Base-by-base conservation (phyloP, 2,329 filamentous ascomycete genomes). In the Sphaerulina vaccinii region DNA sequence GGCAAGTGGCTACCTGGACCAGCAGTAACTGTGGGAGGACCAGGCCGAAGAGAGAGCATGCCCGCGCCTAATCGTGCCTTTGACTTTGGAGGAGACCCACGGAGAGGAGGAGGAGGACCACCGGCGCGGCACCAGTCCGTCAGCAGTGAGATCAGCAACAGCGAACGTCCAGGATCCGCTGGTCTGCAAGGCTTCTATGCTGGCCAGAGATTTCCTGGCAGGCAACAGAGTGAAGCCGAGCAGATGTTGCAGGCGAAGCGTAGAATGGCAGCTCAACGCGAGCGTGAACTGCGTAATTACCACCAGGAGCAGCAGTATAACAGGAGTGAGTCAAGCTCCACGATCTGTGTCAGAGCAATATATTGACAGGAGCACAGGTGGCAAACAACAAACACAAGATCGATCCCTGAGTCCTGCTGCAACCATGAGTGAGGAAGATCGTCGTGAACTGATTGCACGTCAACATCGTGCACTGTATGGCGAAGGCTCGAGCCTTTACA, bases 221-320 rank as follows among this genome's bases (percentile, higher is more conserved):
- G 79, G 78, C 90, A 79, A 76, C 90, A 81, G 75, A 91, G 81
- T 79, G 93, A 97, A 78, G 89, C 90, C 73, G 93, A 97, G 78
- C 91, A 96, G 78, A 90, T 96, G 84, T 89, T 96, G 81, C 93
- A 97, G 84, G 91, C 90, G 68, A 97, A 97, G 83, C 90, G 93
- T 79, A 88, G 92, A 80, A 95, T 97, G 89, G 93, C 93, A 69
- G 93, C 93, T 73, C 93, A 97, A 78, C 89, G 93, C 75, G 93
- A 99, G 81, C 88, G 92, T 75, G 93, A 99, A 79, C 86, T 99
- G 74, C 90, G 93, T 75, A 99, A 97, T 77, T 96, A 97, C 78
- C 93, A 99, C 78, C 95, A 96, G 78, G 93, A 99, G 83, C 93
- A 99, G 83, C 93, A 99, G 84, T 97, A 95, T 78, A 95, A 97